Base-by-base conservation (phyloP, 1,139 yeast genomes). In the Lodderomyces parapsilosis region DNA sequence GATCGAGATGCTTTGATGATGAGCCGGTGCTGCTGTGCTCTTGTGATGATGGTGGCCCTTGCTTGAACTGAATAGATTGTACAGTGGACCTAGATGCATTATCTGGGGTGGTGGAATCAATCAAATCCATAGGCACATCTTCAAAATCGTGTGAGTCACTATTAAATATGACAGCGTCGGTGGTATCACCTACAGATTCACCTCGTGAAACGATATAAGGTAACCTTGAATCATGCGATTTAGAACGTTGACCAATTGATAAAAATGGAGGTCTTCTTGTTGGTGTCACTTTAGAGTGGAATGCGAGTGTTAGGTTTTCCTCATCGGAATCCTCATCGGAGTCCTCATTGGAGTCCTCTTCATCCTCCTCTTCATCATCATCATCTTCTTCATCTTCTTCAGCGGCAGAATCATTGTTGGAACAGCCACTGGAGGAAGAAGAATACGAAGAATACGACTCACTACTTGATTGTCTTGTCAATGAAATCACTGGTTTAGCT, bases 221-320 rank as follows among this genome's bases (percentile, higher is more conserved):
- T 36, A 71, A 55, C 44, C 67, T 67, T 9, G 76, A 71, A 39
- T 74, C 78, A 48, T 74, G 76, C 2, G 78, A 73, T 48, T 63
- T 66, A 4, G 77, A 68, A 35, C 78, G 54, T 33, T 64, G 62
- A 32, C 58, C 54, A 40, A 65, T 51, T 1, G 65, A 49, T n/a
- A 73, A 54, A 43, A 68, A 68, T 11, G 65, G 66, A 2, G 78
- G 76, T 23, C 70, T 53, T 2, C 65, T 46, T 18, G 63, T 66
- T 43, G 62, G 71, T 1, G 62, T 59, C 7, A 72, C 63, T 47
- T 73, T 70, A 2, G 76, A 69, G 2, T 77, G 66, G 49, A 80
- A 75, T 10, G 78, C 80, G 28, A 80, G 63, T 0, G 83, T 79
- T 48, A 80, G 59, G 51, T 80, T 77, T 40, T 66, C 76, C 39